Percentiles rank a stretch among this genome's conserved stretches.
Conservation (phyloP, 768 basidiomycete genomes). For the Austroboletus festivus region DNA sequence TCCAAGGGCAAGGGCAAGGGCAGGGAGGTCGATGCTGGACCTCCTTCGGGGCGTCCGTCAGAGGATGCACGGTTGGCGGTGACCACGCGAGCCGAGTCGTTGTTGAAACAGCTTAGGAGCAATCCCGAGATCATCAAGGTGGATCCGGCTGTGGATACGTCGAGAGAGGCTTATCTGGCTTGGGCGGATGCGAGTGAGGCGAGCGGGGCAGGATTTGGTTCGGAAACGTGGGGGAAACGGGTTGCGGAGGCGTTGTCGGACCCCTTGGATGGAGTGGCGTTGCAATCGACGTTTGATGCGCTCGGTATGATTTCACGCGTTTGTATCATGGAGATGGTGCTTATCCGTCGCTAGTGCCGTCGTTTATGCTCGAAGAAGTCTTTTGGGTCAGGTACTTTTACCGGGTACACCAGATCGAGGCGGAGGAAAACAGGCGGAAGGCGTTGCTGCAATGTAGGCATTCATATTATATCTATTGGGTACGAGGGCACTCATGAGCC, state of each 20-base stretch:
- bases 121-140: constrained; percentile 73
- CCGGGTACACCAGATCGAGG: constrained; percentile 74
- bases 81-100: constrained; percentile 71
- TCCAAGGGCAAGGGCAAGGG: constrained; percentile 35
- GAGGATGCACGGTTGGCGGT: constrained; percentile 51
- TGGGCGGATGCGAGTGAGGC: constrained; percentile 62
- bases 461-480: neutral
- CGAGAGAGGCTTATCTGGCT: constrained; percentile 49
- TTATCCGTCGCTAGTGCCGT: constrained; percentile 55
- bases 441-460: constrained; percentile 66
- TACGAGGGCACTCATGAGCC: neutral
- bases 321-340: constrained; percentile 3
- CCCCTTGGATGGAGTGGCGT: constrained; percentile 45
- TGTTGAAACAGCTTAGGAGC: constrained; percentile 68
- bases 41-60: constrained; percentile 27
- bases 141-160: constrained; percentile 68
- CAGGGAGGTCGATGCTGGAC: constrained; percentile 28
- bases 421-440: constrained; percentile 77
- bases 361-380: constrained; percentile 52
- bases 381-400: constrained; percentile 95
- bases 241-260: constrained; percentile 49
- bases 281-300: constrained; percentile 51
- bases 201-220: constrained; percentile 48
- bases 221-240: constrained; percentile 51
- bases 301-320: constrained; percentile 49